Evolutionary conservation across 1,284 basidiomycete genomes (phyloP).

Genomic region (Heliocybe sulcata): DNA sequence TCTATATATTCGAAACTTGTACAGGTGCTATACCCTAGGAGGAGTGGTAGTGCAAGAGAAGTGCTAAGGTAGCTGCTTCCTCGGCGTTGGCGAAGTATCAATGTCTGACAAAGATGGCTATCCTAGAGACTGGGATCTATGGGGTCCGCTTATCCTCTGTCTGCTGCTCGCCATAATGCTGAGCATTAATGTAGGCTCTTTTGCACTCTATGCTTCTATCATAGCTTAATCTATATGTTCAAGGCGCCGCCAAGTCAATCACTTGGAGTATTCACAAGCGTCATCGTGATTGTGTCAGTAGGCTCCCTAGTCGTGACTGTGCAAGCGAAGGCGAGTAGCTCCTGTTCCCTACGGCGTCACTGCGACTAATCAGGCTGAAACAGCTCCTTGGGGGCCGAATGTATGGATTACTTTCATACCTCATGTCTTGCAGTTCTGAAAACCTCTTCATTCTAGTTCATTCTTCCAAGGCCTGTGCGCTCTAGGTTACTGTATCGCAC

Average conservation of each 20-base stretch:
- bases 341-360: constrained; percentile 6
- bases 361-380: not conserved
- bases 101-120: not conserved
- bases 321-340: constrained; percentile 70
- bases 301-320: constrained; percentile 87
- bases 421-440: constrained; percentile 2
- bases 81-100: constrained; percentile 4
- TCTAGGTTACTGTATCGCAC: constrained; percentile 87
- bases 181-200: constrained; percentile 69
- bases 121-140: constrained; percentile 89
- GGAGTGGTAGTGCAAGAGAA: constrained; percentile 63
- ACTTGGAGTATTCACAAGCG: constrained; percentile 85
- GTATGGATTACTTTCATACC: constrained; percentile 33
- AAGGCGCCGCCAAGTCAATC: constrained; percentile 82
- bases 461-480: constrained; percentile 95
- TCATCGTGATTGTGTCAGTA: constrained; percentile 85
- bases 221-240: constrained; percentile 3
- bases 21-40: constrained; percentile 87
- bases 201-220: not conserved
- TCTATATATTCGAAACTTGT: constrained; percentile 90
- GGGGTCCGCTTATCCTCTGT: constrained; percentile 89
- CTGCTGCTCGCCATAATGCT: constrained; percentile 82
- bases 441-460: constrained; percentile 43
- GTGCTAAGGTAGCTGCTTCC: constrained; percentile 53
- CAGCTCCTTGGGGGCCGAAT: constrained; percentile 91